Base-by-base conservation (phyloP, 805 yeast genomes). In the Pichia nakasei region DNA sequence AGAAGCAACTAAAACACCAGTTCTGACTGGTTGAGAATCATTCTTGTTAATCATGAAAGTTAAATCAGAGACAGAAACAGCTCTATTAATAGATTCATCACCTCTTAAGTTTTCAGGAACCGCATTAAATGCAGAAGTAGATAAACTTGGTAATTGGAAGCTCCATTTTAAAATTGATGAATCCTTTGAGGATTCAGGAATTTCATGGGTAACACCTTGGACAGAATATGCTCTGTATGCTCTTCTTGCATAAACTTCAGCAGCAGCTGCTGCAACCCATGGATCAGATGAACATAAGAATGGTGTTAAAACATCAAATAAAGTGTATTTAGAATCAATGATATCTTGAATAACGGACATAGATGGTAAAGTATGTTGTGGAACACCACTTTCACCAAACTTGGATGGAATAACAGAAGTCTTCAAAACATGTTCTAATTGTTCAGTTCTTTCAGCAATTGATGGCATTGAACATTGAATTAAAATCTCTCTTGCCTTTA, bases 391-490 rank as follows among this genome's bases (percentile, higher is more conserved):
- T 55, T 85, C 95, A 56, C 97, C 98, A 58, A 89, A 93, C 24
- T 82, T 76, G 27, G 94, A 77, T 55, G 85, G 88, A 55, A 89
- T 85, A 39, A 93, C 97, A 32, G 96, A 81, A 9, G 94, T 79
- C 64, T 87, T 80, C 65, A 93, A 75, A 56, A 93, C 93, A 64
- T 91, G 97, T 69, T 94, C 97, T 60, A 93, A 76, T 70, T 94
- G 98, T 64, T 91, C 97, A 27, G 95, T 82, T 70, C 97, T 81
- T 68, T 93, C 99, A 65, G 85, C 80, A 50, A 88, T 82, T 4
- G 97, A 88, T 33, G 99, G 99, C 67, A 93, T 73, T 26, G 97
- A 87, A 63, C 97, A 93, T 72, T 89, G 96, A 57, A 93, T 93
- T 57, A 93, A 76, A 48, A 94, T 84, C 68, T 94, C 99, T 62